A percentile compares a stretch with the other conserved stretches of the same genome.
Evolutionary conservation across 768 basidiomycete genomes (phyloP).

Genomic region (Boletus subparvulus): DNA sequence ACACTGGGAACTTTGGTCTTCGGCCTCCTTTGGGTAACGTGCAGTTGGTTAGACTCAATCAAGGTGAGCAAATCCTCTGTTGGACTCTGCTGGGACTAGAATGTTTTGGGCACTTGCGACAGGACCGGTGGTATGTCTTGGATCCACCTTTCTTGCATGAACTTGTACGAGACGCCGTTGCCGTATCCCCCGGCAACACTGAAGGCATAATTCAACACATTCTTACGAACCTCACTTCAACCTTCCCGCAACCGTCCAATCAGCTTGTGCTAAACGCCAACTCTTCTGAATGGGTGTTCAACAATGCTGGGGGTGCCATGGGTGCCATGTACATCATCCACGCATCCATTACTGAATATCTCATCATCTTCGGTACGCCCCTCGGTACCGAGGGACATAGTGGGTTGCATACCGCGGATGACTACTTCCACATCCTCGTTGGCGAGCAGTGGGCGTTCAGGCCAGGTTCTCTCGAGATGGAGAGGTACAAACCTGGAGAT

Average conservation of each 20-base stretch:
- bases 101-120: not conserved
- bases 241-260: conserved; percentile 60
- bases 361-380: conserved; percentile 94
- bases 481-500: conserved; percentile 80
- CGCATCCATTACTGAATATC: conserved; percentile 94
- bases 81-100: not conserved
- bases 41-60: conserved; percentile 57
- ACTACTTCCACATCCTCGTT: conserved; percentile 93
- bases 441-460: conserved; percentile 95
- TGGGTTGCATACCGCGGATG: conserved; percentile 93
- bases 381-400: conserved; percentile 96
- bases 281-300: conserved; percentile 88
- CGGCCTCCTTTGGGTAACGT: conserved; percentile 35
- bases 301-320: conserved; percentile 98
- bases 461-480: conserved; percentile 80
- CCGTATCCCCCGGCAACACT: conserved; percentile 60
- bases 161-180: conserved; percentile 74
- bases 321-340: conserved; percentile 98
- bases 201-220: conserved; percentile 79
- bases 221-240: conserved; percentile 70
- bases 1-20: conserved; percentile 26
- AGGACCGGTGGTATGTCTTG: conserved; percentile 89
- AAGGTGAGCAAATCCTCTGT: conserved; percentile 44
- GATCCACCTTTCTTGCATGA: conserved; percentile 70
- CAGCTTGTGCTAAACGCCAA: conserved; percentile 52